These are phyloP conservation scores for Nitzschia sp. DNA, from an alignment of 108 stramenopile species.

Conservation along the genomic window DNA sequence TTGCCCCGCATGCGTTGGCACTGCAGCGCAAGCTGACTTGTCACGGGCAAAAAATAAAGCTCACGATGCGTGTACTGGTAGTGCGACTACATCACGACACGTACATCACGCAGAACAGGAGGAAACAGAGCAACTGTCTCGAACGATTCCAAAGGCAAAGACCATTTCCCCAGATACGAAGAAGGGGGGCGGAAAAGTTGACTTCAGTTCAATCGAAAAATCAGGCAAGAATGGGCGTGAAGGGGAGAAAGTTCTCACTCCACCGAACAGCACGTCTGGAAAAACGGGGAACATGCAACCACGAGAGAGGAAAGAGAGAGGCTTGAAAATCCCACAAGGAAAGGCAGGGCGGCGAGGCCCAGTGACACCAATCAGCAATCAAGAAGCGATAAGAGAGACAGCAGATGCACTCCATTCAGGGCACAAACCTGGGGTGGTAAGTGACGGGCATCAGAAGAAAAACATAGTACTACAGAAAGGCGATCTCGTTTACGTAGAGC, in stretches of 20 bases:
- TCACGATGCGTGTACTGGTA: neutral
- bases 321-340: neutral
- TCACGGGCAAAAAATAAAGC: no score
- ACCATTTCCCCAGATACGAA: neutral
- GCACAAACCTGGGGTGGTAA: neutral
- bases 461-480: slow-evolving; percentile 7
- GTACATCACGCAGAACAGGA: neutral
- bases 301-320: neutral
- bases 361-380: neutral
- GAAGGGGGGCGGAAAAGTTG: no score
- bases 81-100: neutral
- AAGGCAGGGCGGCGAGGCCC: neutral
- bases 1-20: slow-evolving; percentile 20
- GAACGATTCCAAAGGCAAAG: neutral
- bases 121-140: neutral
- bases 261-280: no score
- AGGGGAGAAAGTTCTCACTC: no score
- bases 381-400: neutral
- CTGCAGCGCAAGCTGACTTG: neutral
- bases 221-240: no score
- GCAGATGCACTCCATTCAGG: neutral
- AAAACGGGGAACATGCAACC: no score
- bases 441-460: neutral
- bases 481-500: slow-evolving; percentile 28
- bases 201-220: no score